Evolutionary conservation across 129 eudicot genomes (phyloP).

Genomic region (Erigeron canadensis): DNA sequence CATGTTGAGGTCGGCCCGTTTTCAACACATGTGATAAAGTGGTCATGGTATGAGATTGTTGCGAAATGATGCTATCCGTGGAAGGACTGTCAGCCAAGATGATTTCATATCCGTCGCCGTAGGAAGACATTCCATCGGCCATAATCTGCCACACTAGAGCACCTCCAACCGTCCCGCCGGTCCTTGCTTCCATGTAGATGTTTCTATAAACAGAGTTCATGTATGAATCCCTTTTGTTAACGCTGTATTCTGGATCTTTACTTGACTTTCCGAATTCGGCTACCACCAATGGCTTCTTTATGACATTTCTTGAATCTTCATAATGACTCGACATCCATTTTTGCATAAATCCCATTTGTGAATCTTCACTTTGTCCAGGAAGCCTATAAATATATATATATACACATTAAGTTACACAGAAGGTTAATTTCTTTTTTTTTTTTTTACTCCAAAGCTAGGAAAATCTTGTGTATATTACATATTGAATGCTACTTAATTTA

Average conservation of each 20-base stretch:
- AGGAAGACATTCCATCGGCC: constrained; percentile 60
- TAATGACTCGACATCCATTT: constrained; percentile 63
- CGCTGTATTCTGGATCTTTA: constrained; percentile 51
- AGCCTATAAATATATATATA: constrained; percentile 50
- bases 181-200: constrained; percentile 48
- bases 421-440: not conserved
- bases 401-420: not conserved
- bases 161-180: constrained; percentile 63
- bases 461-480: too few relatives aligned
- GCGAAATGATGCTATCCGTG: constrained; percentile 42
- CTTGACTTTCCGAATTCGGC: constrained; percentile 68
- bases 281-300: constrained; percentile 59
- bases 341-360: constrained; percentile 61
- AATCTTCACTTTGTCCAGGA: constrained; percentile 40
- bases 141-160: constrained; percentile 70
- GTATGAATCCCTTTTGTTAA: constrained; percentile 39
- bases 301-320: constrained; percentile 44
- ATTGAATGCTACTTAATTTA: too few relatives aligned
- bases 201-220: constrained; percentile 42
- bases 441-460: too few relatives aligned
- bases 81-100: constrained; percentile 48
- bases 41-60: constrained; percentile 57
- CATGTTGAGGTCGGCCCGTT: not conserved
- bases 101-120: constrained; percentile 59
- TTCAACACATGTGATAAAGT: constrained; percentile 33